These are phyloP conservation scores for Actinidia arguta DNA, from an alignment of 179 eudicot species.

Conservation along the genomic window DNA sequence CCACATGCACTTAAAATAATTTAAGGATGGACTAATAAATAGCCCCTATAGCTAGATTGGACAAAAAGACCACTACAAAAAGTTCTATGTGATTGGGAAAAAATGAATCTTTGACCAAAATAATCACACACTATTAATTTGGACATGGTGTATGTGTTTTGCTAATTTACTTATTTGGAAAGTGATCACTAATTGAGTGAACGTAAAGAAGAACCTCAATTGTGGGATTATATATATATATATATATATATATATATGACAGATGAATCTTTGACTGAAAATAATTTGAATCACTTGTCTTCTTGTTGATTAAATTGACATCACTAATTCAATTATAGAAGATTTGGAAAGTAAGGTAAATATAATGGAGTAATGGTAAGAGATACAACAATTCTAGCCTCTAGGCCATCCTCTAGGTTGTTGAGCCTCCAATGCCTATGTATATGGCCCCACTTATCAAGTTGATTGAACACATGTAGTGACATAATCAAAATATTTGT, in stretches of 20 bases:
- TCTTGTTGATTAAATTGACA: neutral
- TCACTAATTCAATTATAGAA: conserved; percentile 2
- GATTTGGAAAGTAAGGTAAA: conserved; percentile 8
- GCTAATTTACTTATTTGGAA: neutral
- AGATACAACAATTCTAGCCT: neutral
- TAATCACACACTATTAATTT: neutral
- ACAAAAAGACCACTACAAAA: neutral
- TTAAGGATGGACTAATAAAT: neutral
- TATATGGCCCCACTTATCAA: too few species aligned
- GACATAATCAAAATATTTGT: too few species aligned
- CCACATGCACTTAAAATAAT: neutral
- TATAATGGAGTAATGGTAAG: neutral
- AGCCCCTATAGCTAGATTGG: neutral
- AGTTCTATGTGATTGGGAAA: neutral
- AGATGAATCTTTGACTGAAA: conserved; percentile 5
- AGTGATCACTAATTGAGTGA: neutral
- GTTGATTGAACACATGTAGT: too few species aligned
- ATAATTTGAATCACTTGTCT: neutral
- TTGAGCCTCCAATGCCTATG: neutral
- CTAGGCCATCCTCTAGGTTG: neutral
- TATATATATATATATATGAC: too few species aligned
- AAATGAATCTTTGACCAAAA: neutral
- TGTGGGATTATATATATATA: too few species aligned
- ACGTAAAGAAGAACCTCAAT: neutral
- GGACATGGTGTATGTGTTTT: neutral